Evolutionary conservation across 257 asterid species (phyloP), one percentile per base, ranked within the genome.

Genomic region (Leptodermis oblonga): DNA sequence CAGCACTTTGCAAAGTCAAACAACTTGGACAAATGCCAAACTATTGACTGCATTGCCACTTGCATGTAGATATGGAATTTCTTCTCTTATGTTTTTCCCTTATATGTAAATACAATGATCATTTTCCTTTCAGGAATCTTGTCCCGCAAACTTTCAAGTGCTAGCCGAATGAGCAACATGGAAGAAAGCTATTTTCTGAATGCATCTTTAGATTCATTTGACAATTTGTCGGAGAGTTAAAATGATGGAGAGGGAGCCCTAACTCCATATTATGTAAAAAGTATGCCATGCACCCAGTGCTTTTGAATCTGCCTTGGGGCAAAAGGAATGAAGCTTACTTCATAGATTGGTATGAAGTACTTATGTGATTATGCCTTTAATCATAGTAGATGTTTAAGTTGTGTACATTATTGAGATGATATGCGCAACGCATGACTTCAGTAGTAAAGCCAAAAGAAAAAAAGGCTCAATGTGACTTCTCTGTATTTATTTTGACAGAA

Each of bases 261-360:
- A 84, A 88, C 87, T 53, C 95, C 96, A 20, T 93, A 88, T 73
- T 93, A 85, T 67, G 75, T 88, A 85, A 90, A 88, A 73, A 90
- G 92, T 65, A 73, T 93, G 86, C n/a, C n/a, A n/a, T n/a, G 90
- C 97, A 9, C 83, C 96, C 25, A 84, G 73, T 81, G 87, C 96
- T 77, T 92, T 83, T 59, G 98, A 89, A 82, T 88, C 97, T 78
- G 92, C 96, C 30, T 86, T 93, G 75, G 92, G 97, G 65, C 98
- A 88, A 81, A 93, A 90, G 88, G 98, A 93, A 72, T 97, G 74
- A 96, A 90, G 83, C 98, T 93, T 81, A 95, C 98, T 4, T 93
- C 98, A 26, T 67, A 86, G 97, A 88, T 77, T 93, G 96, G 98
- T 92, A 86, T 58, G 79, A 26, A 41, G 58, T 37, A 23, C 33